A percentile compares a stretch with the other conserved stretches of the same genome.
These are phyloP conservation scores for Boletus pseudopeckii DNA, from an alignment of 768 basidiomycete genomes.

Conservation along the genomic window DNA sequence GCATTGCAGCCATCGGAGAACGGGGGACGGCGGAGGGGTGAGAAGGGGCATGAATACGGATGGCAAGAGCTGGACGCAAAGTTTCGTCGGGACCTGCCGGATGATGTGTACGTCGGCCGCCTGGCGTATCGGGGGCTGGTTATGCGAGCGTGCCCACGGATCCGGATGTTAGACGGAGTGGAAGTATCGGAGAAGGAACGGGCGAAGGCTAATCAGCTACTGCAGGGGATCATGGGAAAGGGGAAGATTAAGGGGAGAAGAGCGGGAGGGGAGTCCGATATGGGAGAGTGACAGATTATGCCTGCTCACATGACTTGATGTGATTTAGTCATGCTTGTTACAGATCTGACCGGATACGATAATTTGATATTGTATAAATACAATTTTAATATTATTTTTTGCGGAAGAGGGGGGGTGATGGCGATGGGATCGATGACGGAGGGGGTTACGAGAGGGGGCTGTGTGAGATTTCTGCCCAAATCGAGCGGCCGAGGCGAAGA, in stretches of 20 bases:
- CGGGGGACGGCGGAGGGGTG: constrained; percentile 27
- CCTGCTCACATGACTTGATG: constrained; percentile 28
- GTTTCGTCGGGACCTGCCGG: constrained; percentile 88
- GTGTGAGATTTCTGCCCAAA: constrained; percentile 24
- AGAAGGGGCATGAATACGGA: constrained; percentile 28
- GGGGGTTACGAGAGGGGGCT: constrained; percentile 27
- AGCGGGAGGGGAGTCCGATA: constrained; percentile 15
- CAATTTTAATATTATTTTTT: constrained; percentile 10
- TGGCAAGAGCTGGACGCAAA: constrained; percentile 82
- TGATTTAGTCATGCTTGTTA: constrained; percentile 7
- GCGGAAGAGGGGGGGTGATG: not conserved
- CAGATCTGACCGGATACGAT: too few species aligned
- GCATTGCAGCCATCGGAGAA: constrained; percentile 61
- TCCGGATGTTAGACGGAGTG: constrained; percentile 85
- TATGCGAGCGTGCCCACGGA: constrained; percentile 65
- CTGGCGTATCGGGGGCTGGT: constrained; percentile 87
- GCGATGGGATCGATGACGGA: constrained; percentile 12
- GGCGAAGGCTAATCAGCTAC: constrained; percentile 70
- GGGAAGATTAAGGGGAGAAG: constrained; percentile 33
- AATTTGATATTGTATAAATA: constrained; percentile 8
- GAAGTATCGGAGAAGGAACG: constrained; percentile 80
- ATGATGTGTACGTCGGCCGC: constrained; percentile 82
- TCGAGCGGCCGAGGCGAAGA: constrained; percentile 16
- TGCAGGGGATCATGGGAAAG: constrained; percentile 52
- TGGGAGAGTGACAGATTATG: constrained; percentile 30